Base-by-base conservation (phyloP, 768 basidiomycete species). In the Agaricus blazei region DNA sequence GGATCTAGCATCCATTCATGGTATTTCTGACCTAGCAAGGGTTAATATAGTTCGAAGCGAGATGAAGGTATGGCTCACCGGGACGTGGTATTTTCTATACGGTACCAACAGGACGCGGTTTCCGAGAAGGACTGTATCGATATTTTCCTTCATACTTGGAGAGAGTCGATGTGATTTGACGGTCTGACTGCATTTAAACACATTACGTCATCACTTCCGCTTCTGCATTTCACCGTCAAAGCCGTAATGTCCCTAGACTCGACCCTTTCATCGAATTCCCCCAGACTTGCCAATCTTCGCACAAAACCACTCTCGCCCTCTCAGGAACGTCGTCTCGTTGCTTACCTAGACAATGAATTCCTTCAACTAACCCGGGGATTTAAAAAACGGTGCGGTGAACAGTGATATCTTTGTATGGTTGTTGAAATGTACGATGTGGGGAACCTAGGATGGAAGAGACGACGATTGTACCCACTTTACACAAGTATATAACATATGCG, bases 1-100 rank as follows among this genome's bases (percentile, higher is more conserved):
- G 82, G 80, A 65, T 81, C 78, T 28, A 79, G 73, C 94, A 98
- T 96, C 94, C 94, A 98, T 59, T 77, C 75, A 65, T 95, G 83
- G 64, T 97, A 98, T 63, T 72, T 87, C 90, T 93, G 5, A 58
- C 31, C 48, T 34, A 45, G 31, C 29, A 37, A 36, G 23, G 40
- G 34, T 45, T 48, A 51, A n/a, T 9, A 40, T 4, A 14, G 12
- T 40, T 27, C 19, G 15, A 46, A 27, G 3, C 9, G 29, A 4
- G 4, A 24, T 44, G 43, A 55, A 36, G 44, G 26, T 31, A 28
- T 36, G 11, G 72, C 74, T 60, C 57, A 77, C 75, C 49, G 68
- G 68, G 58, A 82, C 78, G 67, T 82, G 79, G 42, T 77, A 76
- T 43, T 69, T 81, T 68, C 79, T 75, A 67, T 96, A 96, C 4